These are phyloP conservation scores for Sutorius eximius DNA, from an alignment of 1,284 basidiomycete genomes.

Conservation along the genomic window DNA sequence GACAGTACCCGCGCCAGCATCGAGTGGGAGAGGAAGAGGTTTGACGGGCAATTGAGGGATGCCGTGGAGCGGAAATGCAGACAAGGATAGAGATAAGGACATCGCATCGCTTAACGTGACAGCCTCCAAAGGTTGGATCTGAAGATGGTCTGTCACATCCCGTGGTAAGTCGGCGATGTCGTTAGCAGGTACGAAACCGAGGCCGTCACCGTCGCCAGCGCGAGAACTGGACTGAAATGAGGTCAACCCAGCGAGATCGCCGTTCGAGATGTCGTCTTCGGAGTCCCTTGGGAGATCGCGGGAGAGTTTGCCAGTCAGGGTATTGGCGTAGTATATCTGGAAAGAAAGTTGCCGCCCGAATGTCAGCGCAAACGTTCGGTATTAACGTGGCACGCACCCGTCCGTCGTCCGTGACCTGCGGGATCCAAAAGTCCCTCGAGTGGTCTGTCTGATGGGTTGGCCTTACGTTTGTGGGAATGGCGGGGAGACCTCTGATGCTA, in stretches of 20 bases:
- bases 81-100: not conserved
- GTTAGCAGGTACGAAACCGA: constrained; percentile 9
- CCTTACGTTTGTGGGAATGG: constrained; percentile 19
- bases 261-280: constrained; percentile 24
- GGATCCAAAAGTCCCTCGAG: constrained; percentile 33
- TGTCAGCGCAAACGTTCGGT: not conserved
- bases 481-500: constrained; percentile 32
- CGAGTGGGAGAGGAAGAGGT: constrained; percentile 6
- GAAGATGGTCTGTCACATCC: not conserved
- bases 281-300: constrained; percentile 30
- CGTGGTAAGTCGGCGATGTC: not conserved
- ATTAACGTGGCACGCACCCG: constrained; percentile 23
- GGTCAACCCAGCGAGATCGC: constrained; percentile 16
- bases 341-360: not conserved
- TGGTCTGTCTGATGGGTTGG: constrained; percentile 1
- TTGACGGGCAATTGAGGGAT: constrained; percentile 2
- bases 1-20: not conserved
- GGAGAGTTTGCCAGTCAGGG: constrained; percentile 30
- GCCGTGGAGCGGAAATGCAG: not conserved
- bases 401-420: constrained; percentile 31
- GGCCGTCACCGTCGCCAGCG: constrained; percentile 4
- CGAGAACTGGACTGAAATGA: constrained; percentile 15
- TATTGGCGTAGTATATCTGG: constrained; percentile 35
- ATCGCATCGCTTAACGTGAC: not conserved
- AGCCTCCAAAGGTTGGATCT: not conserved